Conservation (phyloP, 2,329 filamentous ascomycete species). For the Geosmithia flava region DNA sequence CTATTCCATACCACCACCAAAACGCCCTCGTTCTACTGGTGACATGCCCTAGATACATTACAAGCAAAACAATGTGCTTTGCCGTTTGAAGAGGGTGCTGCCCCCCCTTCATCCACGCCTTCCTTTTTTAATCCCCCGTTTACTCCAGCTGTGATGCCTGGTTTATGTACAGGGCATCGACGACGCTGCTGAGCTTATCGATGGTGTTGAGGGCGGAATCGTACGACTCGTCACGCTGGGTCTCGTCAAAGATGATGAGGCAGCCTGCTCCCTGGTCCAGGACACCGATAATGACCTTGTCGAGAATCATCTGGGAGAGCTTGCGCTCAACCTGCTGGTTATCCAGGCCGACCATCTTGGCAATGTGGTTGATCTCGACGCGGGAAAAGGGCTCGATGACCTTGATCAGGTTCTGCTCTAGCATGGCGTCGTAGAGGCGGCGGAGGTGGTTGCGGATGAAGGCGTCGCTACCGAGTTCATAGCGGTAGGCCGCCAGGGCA, state of each 20-base stretch:
- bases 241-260: constrained; percentile 94
- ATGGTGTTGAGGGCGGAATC: constrained; percentile 91
- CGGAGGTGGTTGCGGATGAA: constrained; percentile 97
- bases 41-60: constrained; percentile 8
- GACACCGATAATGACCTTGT: constrained; percentile 97
- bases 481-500: constrained; percentile 78
- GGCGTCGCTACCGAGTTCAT: constrained; percentile 84
- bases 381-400: constrained; percentile 98
- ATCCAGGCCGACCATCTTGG: constrained; percentile 94
- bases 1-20: background rate
- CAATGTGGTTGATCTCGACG: constrained; percentile 93
- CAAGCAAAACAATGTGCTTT: constrained; percentile 1
- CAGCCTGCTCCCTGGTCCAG: constrained; percentile 96
- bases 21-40: constrained; percentile 14
- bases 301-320: constrained; percentile 97
- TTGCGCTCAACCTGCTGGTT: constrained; percentile 96
- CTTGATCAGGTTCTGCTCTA: constrained; percentile 99
- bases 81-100: no score
- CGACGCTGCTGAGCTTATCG: constrained; percentile 92
- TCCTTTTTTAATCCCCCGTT: background rate
- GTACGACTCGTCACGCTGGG: constrained; percentile 83
- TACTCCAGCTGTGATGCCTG: constrained; percentile 93
- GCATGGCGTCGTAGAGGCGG: constrained; percentile 92
- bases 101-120: background rate
- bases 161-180: constrained; percentile 95